phyloP scores from a whole-genome alignment of 352 stramenopile genomes.

The Phytophthora quininea region DNA sequence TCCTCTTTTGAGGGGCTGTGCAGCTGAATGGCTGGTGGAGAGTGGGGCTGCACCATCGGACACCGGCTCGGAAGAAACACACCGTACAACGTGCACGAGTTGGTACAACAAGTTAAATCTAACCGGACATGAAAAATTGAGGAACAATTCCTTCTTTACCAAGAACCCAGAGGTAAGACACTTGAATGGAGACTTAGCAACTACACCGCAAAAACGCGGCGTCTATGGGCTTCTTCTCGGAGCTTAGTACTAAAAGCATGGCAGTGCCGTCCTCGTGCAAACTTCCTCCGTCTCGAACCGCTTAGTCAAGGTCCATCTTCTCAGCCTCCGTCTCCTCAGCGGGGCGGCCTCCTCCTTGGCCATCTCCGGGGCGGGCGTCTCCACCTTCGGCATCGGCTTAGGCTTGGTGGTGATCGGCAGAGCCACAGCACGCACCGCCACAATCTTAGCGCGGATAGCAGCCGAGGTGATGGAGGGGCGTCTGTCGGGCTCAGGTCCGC shows the following conservation, averaged over 20 bases:
- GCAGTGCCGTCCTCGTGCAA: constrained; percentile 35
- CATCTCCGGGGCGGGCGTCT: constrained; percentile 57
- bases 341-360: constrained; percentile 41
- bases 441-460: constrained; percentile 90
- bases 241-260: not conserved
- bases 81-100: too few relatives aligned
- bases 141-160: too few relatives aligned
- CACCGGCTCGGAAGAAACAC: too few relatives aligned
- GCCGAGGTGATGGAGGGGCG: constrained; percentile 92
- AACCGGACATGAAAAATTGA: too few relatives aligned
- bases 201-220: not conserved
- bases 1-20: too few relatives aligned
- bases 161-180: too few relatives aligned
- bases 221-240: constrained; percentile 25
- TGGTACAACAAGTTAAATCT: too few relatives aligned
- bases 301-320: constrained; percentile 91
- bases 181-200: too few relatives aligned
- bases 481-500: constrained; percentile 79
- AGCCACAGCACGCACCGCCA: constrained; percentile 88
- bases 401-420: constrained; percentile 97
- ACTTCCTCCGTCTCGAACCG: constrained; percentile 8
- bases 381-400: constrained; percentile 88
- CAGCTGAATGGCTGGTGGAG: too few relatives aligned
- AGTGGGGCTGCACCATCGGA: too few relatives aligned
- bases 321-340: constrained; percentile 56